Evolutionary conservation across 176 grass and related monocot genomes (phyloP).

Genomic region (Saccharum spontaneum): DNA sequence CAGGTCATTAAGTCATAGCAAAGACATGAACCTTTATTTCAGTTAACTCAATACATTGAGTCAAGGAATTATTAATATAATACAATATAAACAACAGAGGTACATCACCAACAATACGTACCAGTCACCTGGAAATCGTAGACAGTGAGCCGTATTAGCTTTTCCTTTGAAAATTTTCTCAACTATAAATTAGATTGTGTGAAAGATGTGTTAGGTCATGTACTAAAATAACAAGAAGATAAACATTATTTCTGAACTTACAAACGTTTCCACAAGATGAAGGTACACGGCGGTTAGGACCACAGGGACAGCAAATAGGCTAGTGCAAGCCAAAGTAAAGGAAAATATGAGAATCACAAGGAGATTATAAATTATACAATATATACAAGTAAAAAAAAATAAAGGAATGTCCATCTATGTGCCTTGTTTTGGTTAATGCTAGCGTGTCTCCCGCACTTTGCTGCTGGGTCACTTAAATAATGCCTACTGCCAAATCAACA

Average conservation of each 20-base stretch:
- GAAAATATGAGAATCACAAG: constrained; percentile 22
- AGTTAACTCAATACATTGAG: neutral
- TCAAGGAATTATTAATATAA: neutral
- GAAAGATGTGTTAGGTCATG: constrained; percentile 10
- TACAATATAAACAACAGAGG: constrained; percentile 11
- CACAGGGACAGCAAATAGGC: constrained; percentile 89
- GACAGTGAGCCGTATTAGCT: constrained; percentile 80
- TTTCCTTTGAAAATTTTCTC: constrained; percentile 76
- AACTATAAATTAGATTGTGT: constrained; percentile 55
- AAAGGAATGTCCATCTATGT: constrained; percentile 1
- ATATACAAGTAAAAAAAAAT: constrained; percentile 12
- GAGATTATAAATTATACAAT: constrained; percentile 10
- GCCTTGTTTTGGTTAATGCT: neutral
- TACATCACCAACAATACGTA: constrained; percentile 44
- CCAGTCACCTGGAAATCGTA: constrained; percentile 87
- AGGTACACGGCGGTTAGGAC: constrained; percentile 52
- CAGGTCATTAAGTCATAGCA: neutral
- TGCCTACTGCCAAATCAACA: neutral
- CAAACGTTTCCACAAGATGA: constrained; percentile 79
- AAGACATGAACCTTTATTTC: neutral
- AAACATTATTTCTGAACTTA: constrained; percentile 45
- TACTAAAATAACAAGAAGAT: constrained; percentile 20
- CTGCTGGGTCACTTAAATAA: neutral
- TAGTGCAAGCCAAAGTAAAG: constrained; percentile 30
- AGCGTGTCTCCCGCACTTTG: neutral